A percentile compares a stretch with the other conserved stretches of the same genome.
Evolutionary conservation across 768 basidiomycete species (phyloP).

Genomic region (Amanita pseudoporphyria): DNA sequence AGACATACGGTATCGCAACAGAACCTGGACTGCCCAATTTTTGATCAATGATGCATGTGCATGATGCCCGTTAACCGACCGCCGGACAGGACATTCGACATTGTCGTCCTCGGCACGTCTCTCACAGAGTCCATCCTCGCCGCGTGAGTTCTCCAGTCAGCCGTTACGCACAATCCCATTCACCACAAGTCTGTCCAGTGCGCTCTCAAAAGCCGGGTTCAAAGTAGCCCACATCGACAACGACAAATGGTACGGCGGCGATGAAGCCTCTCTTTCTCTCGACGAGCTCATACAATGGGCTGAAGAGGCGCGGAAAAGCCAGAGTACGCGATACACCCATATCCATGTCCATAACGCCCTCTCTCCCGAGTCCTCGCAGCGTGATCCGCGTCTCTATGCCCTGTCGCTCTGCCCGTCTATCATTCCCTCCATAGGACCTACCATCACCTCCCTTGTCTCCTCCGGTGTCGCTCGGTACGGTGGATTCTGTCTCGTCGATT

Average conservation of each 20-base stretch:
- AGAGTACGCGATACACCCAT: conserved; percentile 23
- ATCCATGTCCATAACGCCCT: conserved; percentile 32
- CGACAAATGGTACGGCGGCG: conserved; percentile 80
- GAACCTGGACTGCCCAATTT: too few relatives aligned
- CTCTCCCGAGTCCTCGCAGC: conserved; percentile 15
- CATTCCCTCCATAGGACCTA: conserved; percentile 68
- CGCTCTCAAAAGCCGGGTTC: conserved; percentile 82
- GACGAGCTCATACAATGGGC: conserved; percentile 75
- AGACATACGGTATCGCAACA: too few relatives aligned
- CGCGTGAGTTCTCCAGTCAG: conserved; percentile 50
- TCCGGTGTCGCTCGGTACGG: conserved; percentile 88
- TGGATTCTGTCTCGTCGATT: conserved; percentile 78
- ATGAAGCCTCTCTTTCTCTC: conserved; percentile 72
- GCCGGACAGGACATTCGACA: conserved; percentile 63
- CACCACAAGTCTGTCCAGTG: conserved; percentile 32
- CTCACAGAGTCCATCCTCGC: conserved; percentile 79
- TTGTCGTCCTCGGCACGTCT: conserved; percentile 68
- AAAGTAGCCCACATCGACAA: conserved; percentile 83
- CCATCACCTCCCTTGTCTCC: conserved; percentile 68
- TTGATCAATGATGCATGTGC: too few relatives aligned
- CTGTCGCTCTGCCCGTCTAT: conserved; percentile 79
- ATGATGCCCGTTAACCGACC: too few relatives aligned
- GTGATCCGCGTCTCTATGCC: conserved; percentile 64
- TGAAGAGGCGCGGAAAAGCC: conserved; percentile 22
- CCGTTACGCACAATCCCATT: too few relatives aligned